Conservation (phyloP, 306 rosid species). For the Castanea mollissima region DNA sequence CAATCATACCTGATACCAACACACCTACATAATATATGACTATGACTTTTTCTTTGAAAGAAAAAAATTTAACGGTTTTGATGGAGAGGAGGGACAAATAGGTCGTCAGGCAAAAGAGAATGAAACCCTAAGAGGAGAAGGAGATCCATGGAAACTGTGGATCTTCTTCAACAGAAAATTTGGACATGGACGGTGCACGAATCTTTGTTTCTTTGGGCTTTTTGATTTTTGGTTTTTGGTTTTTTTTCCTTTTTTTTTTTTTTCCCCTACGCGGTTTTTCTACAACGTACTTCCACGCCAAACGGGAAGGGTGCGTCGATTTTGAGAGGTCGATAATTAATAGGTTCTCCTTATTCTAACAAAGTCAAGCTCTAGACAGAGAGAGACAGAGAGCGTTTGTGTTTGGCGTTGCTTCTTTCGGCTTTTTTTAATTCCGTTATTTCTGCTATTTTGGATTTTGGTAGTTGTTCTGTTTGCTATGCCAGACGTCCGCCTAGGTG, state of each 20-base stretch:
- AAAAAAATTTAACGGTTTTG: not conserved
- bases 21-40: not conserved
- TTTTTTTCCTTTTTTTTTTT: not conserved
- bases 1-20: not conserved
- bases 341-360: not conserved
- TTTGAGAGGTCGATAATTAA: slow-evolving; percentile 25
- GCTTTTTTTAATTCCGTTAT: not conserved
- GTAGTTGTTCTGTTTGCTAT: not conserved
- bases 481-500: not conserved
- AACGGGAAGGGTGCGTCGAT: slow-evolving; percentile 18
- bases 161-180: not conserved
- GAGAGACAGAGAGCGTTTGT: not conserved
- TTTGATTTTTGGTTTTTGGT: not conserved
- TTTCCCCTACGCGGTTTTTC: slow-evolving; percentile 15
- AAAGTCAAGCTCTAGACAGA: slow-evolving; percentile 9
- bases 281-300: slow-evolving; percentile 32
- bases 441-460: slow-evolving; percentile 5
- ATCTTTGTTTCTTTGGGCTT: not conserved
- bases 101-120: not conserved
- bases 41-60: not conserved
- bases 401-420: not conserved
- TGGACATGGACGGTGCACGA: not conserved
- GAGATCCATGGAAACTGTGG: slow-evolving; percentile 11
- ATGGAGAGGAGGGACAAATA: not conserved
- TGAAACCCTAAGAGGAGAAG: not conserved